Conservation (phyloP, 495 filamentous ascomycete genomes). For the Penicillium manginii region DNA sequence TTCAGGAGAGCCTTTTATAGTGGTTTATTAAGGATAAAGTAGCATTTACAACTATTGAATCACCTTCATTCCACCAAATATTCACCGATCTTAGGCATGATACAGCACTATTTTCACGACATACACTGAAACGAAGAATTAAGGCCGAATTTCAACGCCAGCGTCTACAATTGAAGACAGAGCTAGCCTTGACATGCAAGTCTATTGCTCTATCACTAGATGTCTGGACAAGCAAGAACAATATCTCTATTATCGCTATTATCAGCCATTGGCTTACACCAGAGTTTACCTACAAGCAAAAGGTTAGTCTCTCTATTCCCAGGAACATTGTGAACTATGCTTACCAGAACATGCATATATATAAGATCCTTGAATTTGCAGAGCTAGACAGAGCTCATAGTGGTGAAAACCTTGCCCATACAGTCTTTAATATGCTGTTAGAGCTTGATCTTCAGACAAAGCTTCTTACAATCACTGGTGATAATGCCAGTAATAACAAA, state of each 20-base stretch:
- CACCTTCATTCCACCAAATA: constrained; percentile 11
- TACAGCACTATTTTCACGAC: constrained; percentile 7
- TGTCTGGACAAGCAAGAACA: constrained; percentile 17
- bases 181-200: constrained; percentile 14
- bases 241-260: constrained; percentile 10
- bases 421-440: constrained; percentile 3
- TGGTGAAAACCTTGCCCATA: constrained; percentile 11
- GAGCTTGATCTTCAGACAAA: not conserved
- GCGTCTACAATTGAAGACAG: constrained; percentile 1
- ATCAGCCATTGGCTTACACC: constrained; percentile 19
- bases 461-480: not conserved
- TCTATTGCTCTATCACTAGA: constrained; percentile 16
- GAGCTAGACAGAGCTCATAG: constrained; percentile 16
- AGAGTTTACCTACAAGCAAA: constrained; percentile 13
- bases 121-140: constrained; percentile 5
- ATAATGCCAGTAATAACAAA: constrained; percentile 6
- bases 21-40: not conserved
- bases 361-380: constrained; percentile 8
- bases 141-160: constrained; percentile 3
- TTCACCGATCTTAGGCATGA: constrained; percentile 12
- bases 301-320: not conserved
- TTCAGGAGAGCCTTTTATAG: not conserved
- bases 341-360: too few relatives aligned
- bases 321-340: not conserved
- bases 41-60: constrained; percentile 10